Evolutionary conservation across 2,329 filamentous ascomycete species (phyloP), one percentile per base, ranked within the genome.

Genomic region (Pseudodiploospora longispora): DNA sequence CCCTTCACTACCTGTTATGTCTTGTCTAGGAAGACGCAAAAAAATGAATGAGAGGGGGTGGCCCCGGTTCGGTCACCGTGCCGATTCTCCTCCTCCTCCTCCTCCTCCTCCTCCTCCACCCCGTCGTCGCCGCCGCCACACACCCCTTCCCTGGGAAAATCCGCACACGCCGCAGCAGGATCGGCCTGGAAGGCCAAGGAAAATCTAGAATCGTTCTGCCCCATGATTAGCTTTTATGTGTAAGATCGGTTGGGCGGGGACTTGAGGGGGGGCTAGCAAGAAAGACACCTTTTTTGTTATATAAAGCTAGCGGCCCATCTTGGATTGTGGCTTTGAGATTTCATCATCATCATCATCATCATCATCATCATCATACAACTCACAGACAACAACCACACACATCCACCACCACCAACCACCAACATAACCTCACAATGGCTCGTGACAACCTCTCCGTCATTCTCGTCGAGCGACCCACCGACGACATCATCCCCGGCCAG

Each of bases 391-490:
- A 9, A 12, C 32, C 32, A 9, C 9, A 34, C 9, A 34, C 32
- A 34, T 12, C 32, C 32, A 9, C 34, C 27, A 7, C 19, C 34
- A 27, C 12, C 38, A 31, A 34, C 39, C n/a, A 12, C 6, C 30
- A 34, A 30, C 27, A 36, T 9, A 12, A 10, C 27, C 28, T 31
- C 54, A 59, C 30, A 38, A 74, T 74, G 70, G 55, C 61, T 36
- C 62, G 60, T 40, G 61, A 71, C 19, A 74, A 71, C 59, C 60
- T 66, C 38, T 69, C 69, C 35, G 66, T 85, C 49, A 69, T 78
- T 49, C 76, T 87, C 47, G 79, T 77, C 42, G 73, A 85, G 64
- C 72, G 83, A 40, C 83, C 83, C 7, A 71, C 63, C 43, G 69
- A 62, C 42, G 63, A 71, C 47, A 81, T 87, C 60, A 60, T 85